Base-by-base conservation (phyloP, 345 rosid species). In the Moricandia arvensis region DNA sequence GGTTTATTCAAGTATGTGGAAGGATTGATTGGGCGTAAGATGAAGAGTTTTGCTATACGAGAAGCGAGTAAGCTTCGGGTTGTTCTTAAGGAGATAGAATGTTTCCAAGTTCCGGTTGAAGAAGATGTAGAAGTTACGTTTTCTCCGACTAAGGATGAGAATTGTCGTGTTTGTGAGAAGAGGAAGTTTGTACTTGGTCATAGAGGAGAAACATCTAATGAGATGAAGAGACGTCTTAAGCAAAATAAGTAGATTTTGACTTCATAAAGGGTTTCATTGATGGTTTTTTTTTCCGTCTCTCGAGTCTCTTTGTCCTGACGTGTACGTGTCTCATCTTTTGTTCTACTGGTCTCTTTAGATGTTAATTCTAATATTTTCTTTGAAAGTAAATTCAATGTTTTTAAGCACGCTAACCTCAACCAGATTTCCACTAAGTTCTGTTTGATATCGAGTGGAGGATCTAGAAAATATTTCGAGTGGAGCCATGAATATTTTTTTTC, bases 1-100 rank as follows among this genome's bases (percentile, higher is more conserved):
- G 67, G 58, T 59, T 71, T 45, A 0, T 59, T 4, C 29, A 41
- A 71, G 68, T 71, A 30, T 61, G 67, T 71, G 3, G 59, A 71
- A 31, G 59, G 59, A 30, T 8, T 60, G n/a, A 31, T 71, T 43
- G 49, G 31, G 33, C 34, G 67, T 60, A 61, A 71, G 59, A 60
- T 8, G n/a, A 45, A 43, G 43, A 8, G 21, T 7, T 41, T 54
- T 1, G 31, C 67, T 11, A 7, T 43, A 59, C 59, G 59, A 0
- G 59, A 59, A 30, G 33, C 66, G 1, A 16, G 30, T 7, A 45
- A 30, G 2, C 75, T 71, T 60, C n/a, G 21, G 9, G 47, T 3
- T 59, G 67, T 71, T 30, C 67, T 59, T 5, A 60, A 17, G 58
- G 66, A 13, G 16, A 29, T 71, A 59, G 30, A 58, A 64, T 26